Conservation (phyloP, 2,329 filamentous ascomycete species). For the Cyphellophora attinorum region DNA sequence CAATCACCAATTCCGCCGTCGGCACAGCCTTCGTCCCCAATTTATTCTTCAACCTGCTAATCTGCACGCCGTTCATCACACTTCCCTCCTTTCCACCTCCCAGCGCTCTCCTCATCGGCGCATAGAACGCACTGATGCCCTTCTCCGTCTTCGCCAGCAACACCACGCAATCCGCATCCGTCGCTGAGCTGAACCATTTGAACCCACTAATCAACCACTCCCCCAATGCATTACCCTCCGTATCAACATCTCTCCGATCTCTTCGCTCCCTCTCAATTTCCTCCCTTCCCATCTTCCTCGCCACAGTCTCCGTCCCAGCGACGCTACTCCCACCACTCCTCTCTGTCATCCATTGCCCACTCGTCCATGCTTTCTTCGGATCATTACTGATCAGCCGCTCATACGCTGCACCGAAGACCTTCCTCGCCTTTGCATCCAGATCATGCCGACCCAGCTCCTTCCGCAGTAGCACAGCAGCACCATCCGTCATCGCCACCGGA, state of each 20-base stretch:
- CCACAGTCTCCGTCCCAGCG: constrained; percentile 25
- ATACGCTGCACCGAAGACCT: constrained; percentile 20
- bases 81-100: constrained; percentile 28
- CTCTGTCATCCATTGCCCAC: constrained; percentile 31
- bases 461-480: constrained; percentile 25
- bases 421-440: constrained; percentile 10
- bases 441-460: constrained; percentile 7
- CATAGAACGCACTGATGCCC: constrained; percentile 53
- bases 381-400: constrained; percentile 21
- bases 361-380: constrained; percentile 23
- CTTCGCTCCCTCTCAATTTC: constrained; percentile 9
- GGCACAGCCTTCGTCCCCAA: constrained; percentile 61
- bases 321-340: constrained; percentile 27
- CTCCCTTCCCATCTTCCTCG: constrained; percentile 7
- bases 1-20: constrained; percentile 61
- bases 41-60: constrained; percentile 64
- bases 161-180: constrained; percentile 55
- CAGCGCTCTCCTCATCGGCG: constrained; percentile 40
- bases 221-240: constrained; percentile 24
- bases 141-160: constrained; percentile 51
- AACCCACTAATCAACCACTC: constrained; percentile 51
- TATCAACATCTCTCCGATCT: constrained; percentile 13
- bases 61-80: constrained; percentile 51
- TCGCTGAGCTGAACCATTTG: constrained; percentile 64
- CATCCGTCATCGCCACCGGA: constrained; percentile 52